phyloP scores from a whole-genome alignment of 805 yeast genomes.

The Barnettozyma siamensis region DNA sequence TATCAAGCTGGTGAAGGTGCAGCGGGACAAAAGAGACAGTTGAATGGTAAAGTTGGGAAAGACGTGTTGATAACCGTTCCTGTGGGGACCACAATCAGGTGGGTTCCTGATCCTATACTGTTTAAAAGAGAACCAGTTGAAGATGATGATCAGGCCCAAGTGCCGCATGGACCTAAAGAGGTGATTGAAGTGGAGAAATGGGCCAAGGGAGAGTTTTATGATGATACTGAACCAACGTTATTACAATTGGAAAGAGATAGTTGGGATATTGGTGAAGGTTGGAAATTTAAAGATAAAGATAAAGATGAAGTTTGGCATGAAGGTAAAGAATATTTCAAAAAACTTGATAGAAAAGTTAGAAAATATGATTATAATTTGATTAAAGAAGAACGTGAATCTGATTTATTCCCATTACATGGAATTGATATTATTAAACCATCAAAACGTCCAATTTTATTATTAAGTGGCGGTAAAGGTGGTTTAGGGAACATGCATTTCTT shows the following conservation, averaged over 20 bases:
- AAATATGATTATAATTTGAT: constrained; percentile 56
- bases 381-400: constrained; percentile 53
- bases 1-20: constrained; percentile 72
- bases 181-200: constrained; percentile 30
- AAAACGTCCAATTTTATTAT: constrained; percentile 57
- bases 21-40: constrained; percentile 66
- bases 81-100: constrained; percentile 78
- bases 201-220: constrained; percentile 23
- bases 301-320: constrained; percentile 60
- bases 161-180: constrained; percentile 4
- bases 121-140: constrained; percentile 23
- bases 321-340: constrained; percentile 58
- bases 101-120: constrained; percentile 71
- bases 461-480: constrained; percentile 91
- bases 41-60: constrained; percentile 82
- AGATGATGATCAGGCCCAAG: background rate
- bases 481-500: constrained; percentile 94
- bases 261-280: constrained; percentile 72
- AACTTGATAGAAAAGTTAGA: constrained; percentile 57
- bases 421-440: constrained; percentile 62
- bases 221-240: constrained; percentile 32
- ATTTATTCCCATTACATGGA: constrained; percentile 77
- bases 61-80: constrained; percentile 84
- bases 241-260: constrained; percentile 60
- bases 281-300: constrained; percentile 74